phyloP scores from a whole-genome alignment of 2,329 filamentous ascomycete genomes.

The Hymenoscyphus fructigenus region DNA sequence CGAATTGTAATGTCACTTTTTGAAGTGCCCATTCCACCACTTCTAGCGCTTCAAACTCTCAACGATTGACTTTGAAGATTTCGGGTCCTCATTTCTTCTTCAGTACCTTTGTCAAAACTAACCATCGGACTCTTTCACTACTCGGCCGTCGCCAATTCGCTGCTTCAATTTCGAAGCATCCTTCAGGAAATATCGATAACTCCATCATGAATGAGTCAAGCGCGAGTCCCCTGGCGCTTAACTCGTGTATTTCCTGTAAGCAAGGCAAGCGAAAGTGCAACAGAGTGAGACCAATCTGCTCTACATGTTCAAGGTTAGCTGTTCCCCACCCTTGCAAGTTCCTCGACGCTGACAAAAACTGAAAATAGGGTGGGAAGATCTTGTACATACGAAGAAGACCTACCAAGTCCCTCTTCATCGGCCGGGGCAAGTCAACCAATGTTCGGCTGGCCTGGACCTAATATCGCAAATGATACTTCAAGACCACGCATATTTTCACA shows the following conservation, averaged over 20 bases:
- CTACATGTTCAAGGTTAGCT: constrained; percentile 14
- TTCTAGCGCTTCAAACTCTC: background rate
- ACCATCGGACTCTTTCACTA: too few relatives aligned
- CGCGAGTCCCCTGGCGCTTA: background rate
- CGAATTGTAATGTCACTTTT: background rate
- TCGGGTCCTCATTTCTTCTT: background rate
- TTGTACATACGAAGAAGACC: constrained; percentile 18
- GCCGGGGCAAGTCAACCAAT: background rate
- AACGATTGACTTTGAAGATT: background rate
- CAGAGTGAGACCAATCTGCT: constrained; percentile 12
- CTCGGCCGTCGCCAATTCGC: too few relatives aligned
- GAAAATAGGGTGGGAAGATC: constrained; percentile 9
- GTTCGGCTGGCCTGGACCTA: background rate
- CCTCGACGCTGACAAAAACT: background rate
- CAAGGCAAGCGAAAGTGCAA: constrained; percentile 18
- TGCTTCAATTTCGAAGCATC: background rate
- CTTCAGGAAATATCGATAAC: background rate
- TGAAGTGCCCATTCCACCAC: background rate
- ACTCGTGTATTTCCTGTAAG: constrained; percentile 16
- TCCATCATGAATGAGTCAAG: background rate
- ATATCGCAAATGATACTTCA: background rate
- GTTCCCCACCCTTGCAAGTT: background rate
- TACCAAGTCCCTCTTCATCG: background rate
- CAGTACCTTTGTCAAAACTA: background rate
- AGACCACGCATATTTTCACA: background rate